phyloP scores from a whole-genome alignment of 1,139 yeast species.

The Suhomyces wounanorum region DNA sequence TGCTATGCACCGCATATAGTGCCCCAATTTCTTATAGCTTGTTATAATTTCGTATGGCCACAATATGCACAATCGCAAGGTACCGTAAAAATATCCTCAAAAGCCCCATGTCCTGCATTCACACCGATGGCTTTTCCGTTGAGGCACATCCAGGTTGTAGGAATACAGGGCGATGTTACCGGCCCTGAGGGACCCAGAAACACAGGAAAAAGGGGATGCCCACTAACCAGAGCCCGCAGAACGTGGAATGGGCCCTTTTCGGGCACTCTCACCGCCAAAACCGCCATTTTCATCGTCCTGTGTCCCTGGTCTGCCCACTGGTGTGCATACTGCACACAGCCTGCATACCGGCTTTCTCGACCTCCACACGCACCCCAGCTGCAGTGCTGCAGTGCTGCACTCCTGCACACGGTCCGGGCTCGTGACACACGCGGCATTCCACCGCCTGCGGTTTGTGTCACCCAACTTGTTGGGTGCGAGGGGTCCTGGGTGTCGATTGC shows the following conservation, averaged over 20 bases:
- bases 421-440: slow-evolving; percentile 3
- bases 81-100: background rate
- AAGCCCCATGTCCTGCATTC: background rate
- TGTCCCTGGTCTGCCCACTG: too few relatives aligned
- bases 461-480: slow-evolving; percentile 5
- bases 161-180: too few relatives aligned
- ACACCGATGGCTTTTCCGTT: background rate
- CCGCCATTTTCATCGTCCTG: too few relatives aligned
- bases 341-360: background rate
- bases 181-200: too few relatives aligned
- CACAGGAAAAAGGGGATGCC: too few relatives aligned
- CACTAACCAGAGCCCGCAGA: too few relatives aligned
- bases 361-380: background rate
- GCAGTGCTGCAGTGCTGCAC: too few relatives aligned
- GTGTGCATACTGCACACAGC: too few relatives aligned
- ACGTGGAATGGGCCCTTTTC: too few relatives aligned
- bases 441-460: slow-evolving; percentile 1
- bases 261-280: too few relatives aligned
- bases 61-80: background rate
- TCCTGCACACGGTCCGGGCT: background rate
- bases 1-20: background rate
- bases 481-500: background rate
- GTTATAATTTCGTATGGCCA: background rate
- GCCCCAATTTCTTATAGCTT: background rate
- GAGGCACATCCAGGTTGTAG: too few relatives aligned